Percentiles rank a stretch among this genome's conserved stretches.
phyloP scores from a whole-genome alignment of 441 rosid species.

The Syzygium syzygioides region DNA sequence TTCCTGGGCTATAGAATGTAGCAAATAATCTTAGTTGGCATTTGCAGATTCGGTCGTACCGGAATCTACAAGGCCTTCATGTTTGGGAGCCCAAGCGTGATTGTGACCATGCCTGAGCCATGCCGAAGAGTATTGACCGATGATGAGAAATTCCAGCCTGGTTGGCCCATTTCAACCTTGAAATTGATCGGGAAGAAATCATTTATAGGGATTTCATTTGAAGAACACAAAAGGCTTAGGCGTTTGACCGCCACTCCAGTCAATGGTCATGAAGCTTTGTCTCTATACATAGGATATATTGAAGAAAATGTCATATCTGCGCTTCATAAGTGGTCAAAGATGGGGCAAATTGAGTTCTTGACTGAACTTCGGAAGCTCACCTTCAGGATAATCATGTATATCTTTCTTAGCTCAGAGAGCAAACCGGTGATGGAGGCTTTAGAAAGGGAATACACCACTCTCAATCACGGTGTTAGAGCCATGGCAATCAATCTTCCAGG shows the following conservation, averaged over 20 bases:
- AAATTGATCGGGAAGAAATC: slow-evolving; percentile 76
- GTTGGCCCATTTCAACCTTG: slow-evolving; percentile 73
- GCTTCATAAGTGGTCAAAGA: slow-evolving; percentile 55
- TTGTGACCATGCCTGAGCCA: slow-evolving; percentile 67
- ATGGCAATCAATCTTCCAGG: slow-evolving; percentile 89
- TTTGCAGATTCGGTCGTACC: slow-evolving; percentile 44
- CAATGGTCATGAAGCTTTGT: slow-evolving; percentile 77
- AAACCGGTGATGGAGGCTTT: slow-evolving; percentile 52
- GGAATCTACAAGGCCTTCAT: slow-evolving; percentile 77
- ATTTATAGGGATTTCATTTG: slow-evolving; percentile 51
- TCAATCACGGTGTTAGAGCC: slow-evolving; percentile 78
- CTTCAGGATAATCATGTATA: slow-evolving; percentile 67
- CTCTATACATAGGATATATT: slow-evolving; percentile 52
- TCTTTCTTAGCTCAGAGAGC: slow-evolving; percentile 74
- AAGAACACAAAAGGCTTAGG: slow-evolving; percentile 84
- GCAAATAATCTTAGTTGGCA: background rate
- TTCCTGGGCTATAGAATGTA: background rate
- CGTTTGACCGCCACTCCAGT: slow-evolving; percentile 71
- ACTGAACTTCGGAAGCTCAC: slow-evolving; percentile 70
- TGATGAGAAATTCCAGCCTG: slow-evolving; percentile 70
- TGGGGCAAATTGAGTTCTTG: slow-evolving; percentile 64
- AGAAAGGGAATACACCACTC: slow-evolving; percentile 66
- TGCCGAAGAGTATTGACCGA: slow-evolving; percentile 53
- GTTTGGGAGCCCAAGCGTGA: slow-evolving; percentile 78
- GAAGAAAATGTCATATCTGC: slow-evolving; percentile 50